These are phyloP conservation scores for Cornus kousa DNA, from an alignment of 148 eudicot genomes.

Conservation along the genomic window DNA sequence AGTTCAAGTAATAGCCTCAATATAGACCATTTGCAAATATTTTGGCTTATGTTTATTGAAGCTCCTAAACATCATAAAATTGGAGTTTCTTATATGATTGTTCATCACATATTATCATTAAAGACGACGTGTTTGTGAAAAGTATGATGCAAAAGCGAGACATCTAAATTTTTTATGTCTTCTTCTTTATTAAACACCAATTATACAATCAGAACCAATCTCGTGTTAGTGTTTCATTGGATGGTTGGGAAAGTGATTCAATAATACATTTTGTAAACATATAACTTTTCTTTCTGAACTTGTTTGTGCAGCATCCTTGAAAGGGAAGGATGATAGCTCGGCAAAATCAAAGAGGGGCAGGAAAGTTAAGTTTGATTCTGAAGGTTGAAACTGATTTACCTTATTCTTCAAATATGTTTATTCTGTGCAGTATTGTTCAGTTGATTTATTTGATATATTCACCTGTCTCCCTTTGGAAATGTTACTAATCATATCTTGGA, in stretches of 20 bases:
- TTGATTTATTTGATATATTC: background rate
- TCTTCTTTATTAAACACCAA: background rate
- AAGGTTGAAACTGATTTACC: slow-evolving; percentile 37
- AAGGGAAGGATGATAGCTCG: slow-evolving; percentile 56
- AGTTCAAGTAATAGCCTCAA: background rate
- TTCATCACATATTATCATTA: background rate
- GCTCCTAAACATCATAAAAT: background rate
- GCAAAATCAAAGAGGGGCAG: slow-evolving; percentile 52
- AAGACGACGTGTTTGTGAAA: background rate
- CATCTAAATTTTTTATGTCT: background rate
- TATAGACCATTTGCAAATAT: background rate
- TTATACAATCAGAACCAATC: background rate
- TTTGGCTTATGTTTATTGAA: background rate
- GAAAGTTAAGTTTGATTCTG: slow-evolving; percentile 61
- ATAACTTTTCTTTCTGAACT: background rate
- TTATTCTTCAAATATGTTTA: background rate
- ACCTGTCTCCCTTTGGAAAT: background rate
- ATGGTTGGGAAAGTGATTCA: background rate
- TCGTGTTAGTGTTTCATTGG: background rate
- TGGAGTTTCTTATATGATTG: background rate
- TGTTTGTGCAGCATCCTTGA: slow-evolving; percentile 28
- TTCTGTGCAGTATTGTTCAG: background rate
- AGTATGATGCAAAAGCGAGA: background rate
- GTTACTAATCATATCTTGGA: slow-evolving; percentile 12
- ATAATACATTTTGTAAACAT: background rate